Percentiles rank a stretch among this genome's conserved stretches.
These are phyloP conservation scores for Yarrowia keelungensis DNA, from an alignment of 805 yeast genomes.

Conservation along the genomic window DNA sequence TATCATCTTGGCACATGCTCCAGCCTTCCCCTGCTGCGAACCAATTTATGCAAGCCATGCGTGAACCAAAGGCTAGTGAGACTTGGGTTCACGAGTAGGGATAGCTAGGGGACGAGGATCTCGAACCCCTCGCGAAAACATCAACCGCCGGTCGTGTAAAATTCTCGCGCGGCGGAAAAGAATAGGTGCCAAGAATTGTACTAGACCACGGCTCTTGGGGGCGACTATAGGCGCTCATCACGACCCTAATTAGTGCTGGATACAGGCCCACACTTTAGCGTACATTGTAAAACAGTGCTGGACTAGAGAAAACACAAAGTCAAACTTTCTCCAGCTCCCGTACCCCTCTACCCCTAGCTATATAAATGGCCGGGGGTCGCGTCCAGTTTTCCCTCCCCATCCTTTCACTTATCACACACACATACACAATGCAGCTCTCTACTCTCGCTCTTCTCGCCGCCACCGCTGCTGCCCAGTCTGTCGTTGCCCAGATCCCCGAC, in stretches of 20 bases:
- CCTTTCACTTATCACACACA: conserved; percentile 13
- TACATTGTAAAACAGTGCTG: conserved; percentile 7
- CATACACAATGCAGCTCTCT: conserved; percentile 28
- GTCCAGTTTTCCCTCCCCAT: not conserved
- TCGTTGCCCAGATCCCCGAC: conserved; percentile 31
- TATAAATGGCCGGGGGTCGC: conserved; percentile 17
- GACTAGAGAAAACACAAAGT: conserved; percentile 11
- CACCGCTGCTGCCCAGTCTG: conserved; percentile 31
- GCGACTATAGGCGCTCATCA: not conserved
- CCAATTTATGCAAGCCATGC: conserved; percentile 35
- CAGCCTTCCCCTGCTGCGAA: conserved; percentile 21
- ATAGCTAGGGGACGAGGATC: not conserved
- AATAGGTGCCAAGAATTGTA: not conserved
- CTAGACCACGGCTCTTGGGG: not conserved
- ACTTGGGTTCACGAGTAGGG: conserved; percentile 6
- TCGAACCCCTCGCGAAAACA: no score
- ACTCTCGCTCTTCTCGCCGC: conserved; percentile 26
- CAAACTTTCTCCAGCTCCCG: conserved; percentile 24
- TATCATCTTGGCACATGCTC: conserved; percentile 24
- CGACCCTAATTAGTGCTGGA: conserved; percentile 10
- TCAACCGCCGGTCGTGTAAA: no score
- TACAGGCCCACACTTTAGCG: conserved; percentile 5
- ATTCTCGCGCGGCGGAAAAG: not conserved
- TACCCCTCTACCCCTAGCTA: conserved; percentile 34
- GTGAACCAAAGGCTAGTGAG: not conserved